Evolutionary conservation across 2,329 filamentous ascomycete genomes (phyloP), one percentile per base, ranked within the genome.

Genomic region (Dendryphion nanum): DNA sequence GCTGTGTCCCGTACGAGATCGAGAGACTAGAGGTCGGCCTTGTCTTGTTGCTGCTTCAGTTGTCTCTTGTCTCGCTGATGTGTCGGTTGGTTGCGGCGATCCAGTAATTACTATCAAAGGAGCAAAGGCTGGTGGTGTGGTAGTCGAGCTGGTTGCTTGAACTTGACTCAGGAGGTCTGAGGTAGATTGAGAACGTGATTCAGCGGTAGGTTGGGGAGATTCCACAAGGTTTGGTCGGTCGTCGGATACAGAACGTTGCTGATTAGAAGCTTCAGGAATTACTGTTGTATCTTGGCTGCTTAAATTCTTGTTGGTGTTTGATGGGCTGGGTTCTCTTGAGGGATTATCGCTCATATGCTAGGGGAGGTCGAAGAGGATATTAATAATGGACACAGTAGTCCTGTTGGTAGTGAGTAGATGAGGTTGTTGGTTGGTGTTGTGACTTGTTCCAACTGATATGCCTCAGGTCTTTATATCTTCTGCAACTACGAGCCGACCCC

Each of bases 271-370:
- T 36, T 44, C 40, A 42, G 45, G 31, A 20, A 28, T 41, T 34
- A 37, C 35, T 38, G 44, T 35, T 15, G 37, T 38, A 28, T 33
- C 37, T 31, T 28, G 40, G 23, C 34, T 34, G 39, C 29, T 40
- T 20, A 8, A 10, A 26, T 38, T 29, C 35, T 31, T 49, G 42
- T 47, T 48, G 20, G 14, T 45, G 47, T 29, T 56, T 49, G 56
- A 55, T 51, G 53, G 44, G 38, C 47, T 59, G 43, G 47, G 24
- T 23, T 44, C 40, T 40, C 38, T 37, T 37, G 51, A 44, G 30
- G 42, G 39, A 6, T 36, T 35, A 49, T 40, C 46, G 41, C 51
- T 59, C 56, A 57, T 60, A 52, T 30, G 50, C 45, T 18, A 15
- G 33, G 33, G 35, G 29, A 14, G 10, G 29, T 30, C 23, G 23